Base-by-base conservation (phyloP, 768 basidiomycete species). In the Termitomyces sp. region DNA sequence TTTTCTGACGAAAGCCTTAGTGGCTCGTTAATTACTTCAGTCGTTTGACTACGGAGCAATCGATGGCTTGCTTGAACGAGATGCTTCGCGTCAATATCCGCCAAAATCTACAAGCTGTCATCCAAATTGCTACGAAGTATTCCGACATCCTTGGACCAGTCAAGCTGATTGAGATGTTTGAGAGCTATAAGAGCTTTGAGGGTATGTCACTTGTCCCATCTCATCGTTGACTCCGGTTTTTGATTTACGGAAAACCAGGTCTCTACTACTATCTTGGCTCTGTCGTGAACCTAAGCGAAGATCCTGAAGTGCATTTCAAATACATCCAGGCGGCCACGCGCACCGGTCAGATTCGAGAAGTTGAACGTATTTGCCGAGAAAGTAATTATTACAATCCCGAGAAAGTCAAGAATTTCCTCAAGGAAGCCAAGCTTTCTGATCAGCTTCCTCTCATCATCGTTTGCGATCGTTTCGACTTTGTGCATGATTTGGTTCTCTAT, bases 391-490 rank as follows among this genome's bases (percentile, higher is more conserved):
- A 98, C 82, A 98, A 95, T 73, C 92, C 97, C 1, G 97, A 99
- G 79, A 99, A 99, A 75, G 97, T 98, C 83, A 98, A 99, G 82
- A 99, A 99, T 76, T 98, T 98, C 88, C 85, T 98, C 72, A 98
- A 98, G 74, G 97, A 99, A 69, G 95, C 97, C 67, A 95, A 97
- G 68, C 86, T 99, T 29, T 76, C 86, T 37, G 97, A 98, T 69
- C 97, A 98, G 70, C 86, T 99, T 37, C 97, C 97, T 4, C 87
- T 99, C 65, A 99, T 98, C 79, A 98, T 99, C 63, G 97, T 99
- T 66, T 98, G 97, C 82, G 97, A 99, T 71, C 94, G 97, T 39
- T 99, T 98, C 81, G 96, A 97, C 80, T 98, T 98, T 66, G 96
- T 99, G 12, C 97, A 99, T 70, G 97, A 99, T 68, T 86, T 99